phyloP scores from a whole-genome alignment of 2,329 filamentous ascomycete species.

The Paecilomyces dactylethromorphus region DNA sequence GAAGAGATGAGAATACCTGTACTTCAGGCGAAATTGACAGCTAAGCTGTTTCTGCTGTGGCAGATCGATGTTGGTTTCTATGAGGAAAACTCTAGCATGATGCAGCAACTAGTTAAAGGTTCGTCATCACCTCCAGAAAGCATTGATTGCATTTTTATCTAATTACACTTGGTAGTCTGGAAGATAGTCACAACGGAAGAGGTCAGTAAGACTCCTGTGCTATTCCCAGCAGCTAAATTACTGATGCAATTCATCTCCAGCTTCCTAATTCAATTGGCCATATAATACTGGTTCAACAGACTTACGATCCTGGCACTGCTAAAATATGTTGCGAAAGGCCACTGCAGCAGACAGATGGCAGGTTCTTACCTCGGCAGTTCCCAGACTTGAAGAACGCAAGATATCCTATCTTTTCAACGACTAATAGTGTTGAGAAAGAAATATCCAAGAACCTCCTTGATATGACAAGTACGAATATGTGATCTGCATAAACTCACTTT shows the following conservation, averaged over 20 bases:
- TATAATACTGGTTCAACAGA: slow-evolving; percentile 5
- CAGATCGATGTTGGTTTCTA: slow-evolving; percentile 15
- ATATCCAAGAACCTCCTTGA: slow-evolving; percentile 5
- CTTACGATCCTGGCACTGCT: slow-evolving; percentile 1
- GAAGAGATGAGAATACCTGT: slow-evolving; percentile 8
- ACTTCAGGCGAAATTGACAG: slow-evolving; percentile 4
- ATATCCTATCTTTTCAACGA: not conserved
- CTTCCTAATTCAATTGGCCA: slow-evolving; percentile 6
- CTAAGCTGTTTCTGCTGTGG: slow-evolving; percentile 13
- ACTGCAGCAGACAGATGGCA: slow-evolving; percentile 7
- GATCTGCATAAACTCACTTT: not conserved
- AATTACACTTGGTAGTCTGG: slow-evolving; percentile 1
- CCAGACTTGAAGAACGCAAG: not conserved
- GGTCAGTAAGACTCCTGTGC: not conserved
- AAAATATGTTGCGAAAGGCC: slow-evolving; percentile 5
- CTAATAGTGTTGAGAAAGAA: not conserved
- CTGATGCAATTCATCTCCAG: not conserved
- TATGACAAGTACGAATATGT: slow-evolving; percentile 9
- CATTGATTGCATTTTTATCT: not conserved
- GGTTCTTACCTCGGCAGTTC: slow-evolving; percentile 7
- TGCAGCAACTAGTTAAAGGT: slow-evolving; percentile 15
- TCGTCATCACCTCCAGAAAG: not conserved
- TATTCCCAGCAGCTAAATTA: not conserved
- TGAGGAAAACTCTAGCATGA: slow-evolving; percentile 6
- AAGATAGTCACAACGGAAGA: not conserved